Conservation (phyloP, 495 filamentous ascomycete species). For the Aspergillus mulundensis region DNA sequence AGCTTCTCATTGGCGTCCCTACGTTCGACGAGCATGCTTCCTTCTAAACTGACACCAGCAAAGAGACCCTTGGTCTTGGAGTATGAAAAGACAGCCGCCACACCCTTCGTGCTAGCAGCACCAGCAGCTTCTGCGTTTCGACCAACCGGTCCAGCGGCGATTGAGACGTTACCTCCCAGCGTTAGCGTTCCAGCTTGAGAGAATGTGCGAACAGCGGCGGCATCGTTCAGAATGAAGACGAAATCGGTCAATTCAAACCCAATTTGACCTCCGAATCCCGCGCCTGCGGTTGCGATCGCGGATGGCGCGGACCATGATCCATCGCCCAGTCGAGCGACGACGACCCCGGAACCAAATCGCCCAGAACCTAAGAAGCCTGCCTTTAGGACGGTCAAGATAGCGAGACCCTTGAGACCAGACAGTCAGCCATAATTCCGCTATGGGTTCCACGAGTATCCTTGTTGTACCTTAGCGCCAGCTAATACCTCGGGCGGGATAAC, state of each 20-base stretch:
- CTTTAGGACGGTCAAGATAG: slow-evolving; percentile 92
- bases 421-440: slow-evolving; percentile 6
- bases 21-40: slow-evolving; percentile 83
- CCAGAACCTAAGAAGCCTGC: slow-evolving; percentile 92
- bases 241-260: slow-evolving; percentile 98
- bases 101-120: slow-evolving; percentile 82
- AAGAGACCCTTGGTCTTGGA: slow-evolving; percentile 97
- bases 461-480: slow-evolving; percentile 79
- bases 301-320: slow-evolving; percentile 92
- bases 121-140: slow-evolving; percentile 95
- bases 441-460: background rate
- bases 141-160: slow-evolving; percentile 90
- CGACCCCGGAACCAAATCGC: slow-evolving; percentile 88
- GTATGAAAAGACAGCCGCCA: slow-evolving; percentile 92
- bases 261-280: slow-evolving; percentile 93
- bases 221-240: slow-evolving; percentile 97
- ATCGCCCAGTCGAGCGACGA: slow-evolving; percentile 88
- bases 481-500: slow-evolving; percentile 91
- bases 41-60: slow-evolving; percentile 91
- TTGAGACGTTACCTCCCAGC: slow-evolving; percentile 91
- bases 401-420: slow-evolving; percentile 66
- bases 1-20: slow-evolving; percentile 96
- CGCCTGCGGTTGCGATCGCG: slow-evolving; percentile 85
- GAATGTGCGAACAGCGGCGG: slow-evolving; percentile 86
- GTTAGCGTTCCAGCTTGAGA: slow-evolving; percentile 88